Base-by-base conservation (phyloP, 192 early-diverging fungal species). In the Mortierella hygrophila region DNA sequence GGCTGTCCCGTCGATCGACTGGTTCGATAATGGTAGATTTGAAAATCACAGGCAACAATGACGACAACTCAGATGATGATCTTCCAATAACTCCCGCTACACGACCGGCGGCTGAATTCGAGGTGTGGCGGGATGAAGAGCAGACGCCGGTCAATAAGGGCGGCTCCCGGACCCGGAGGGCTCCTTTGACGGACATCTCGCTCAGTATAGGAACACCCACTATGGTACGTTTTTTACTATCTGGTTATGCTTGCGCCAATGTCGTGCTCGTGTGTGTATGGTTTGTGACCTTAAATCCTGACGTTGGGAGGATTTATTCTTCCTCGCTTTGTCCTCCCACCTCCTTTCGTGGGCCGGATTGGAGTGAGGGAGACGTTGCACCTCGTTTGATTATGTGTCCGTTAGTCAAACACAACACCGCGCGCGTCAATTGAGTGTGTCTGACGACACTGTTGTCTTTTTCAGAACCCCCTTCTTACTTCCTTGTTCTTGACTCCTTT, bases 121-220 rank as follows among this genome's bases (percentile, higher is more conserved):
- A 57, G 38, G 80, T 20, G 29, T 41, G 32, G 80, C 4, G 3
- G 68, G 80, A 26, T 68, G 74, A 11, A 37, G 32, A 57, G 44
- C 68, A 70, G 65, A 74, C 20, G 49, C 54, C 21, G 32, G 26
- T 44, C 23, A 76, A 44, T 37, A 76, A 65, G 40, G 11, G 11
- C 8, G 26, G n/a, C 16, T 20, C 20, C 16, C 38, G 13, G 44
- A 46, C 57, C 16, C 29, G 41, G 41, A 57, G 75, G 65, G 42
- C 63, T 49, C 76, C 76, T 29, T 70, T 77, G 76, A 47, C 60
- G 32, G 77, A 78, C 1, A 78, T 78, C 44, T 52, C 52, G 21
- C 21, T 26, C 3, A 60, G 49, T 1, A 29, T 69, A 32, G 65
- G 32, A 1, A 29, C 65, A 29, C 32, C 49, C 16, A 35, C 49